Conservation (phyloP, 2,329 filamentous ascomycete genomes). For the Alternaria tenuissima region DNA sequence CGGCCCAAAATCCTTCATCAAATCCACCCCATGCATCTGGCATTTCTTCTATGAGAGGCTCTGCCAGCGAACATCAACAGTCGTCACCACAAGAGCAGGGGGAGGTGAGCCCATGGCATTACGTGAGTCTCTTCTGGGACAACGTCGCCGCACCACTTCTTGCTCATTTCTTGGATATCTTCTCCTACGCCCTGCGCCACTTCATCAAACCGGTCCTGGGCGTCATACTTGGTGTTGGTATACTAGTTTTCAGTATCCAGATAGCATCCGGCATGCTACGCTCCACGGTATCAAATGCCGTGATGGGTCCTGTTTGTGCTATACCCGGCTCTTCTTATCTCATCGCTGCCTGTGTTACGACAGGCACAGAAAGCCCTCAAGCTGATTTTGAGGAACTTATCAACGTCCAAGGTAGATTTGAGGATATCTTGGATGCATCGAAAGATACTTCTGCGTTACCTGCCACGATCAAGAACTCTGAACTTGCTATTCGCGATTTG, state of each 20-base stretch:
- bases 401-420: conserved; percentile 76
- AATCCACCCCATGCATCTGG: conserved; percentile 8
- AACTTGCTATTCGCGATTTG: conserved; percentile 77
- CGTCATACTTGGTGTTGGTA: conserved; percentile 63
- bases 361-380: conserved; percentile 16
- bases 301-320: conserved; percentile 74
- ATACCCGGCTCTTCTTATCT: conserved; percentile 71
- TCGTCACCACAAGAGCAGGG: conserved; percentile 15
- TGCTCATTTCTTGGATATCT: conserved; percentile 63
- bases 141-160: conserved; percentile 48
- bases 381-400: conserved; percentile 78
- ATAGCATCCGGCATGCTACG: conserved; percentile 64
- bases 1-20: background rate
- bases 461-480: conserved; percentile 79
- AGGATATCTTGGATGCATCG: conserved; percentile 74
- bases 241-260: conserved; percentile 65
- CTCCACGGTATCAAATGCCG: conserved; percentile 68
- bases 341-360: conserved; percentile 67
- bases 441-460: conserved; percentile 73
- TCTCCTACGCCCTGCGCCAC: conserved; percentile 65
- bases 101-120: conserved; percentile 32
- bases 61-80: background rate
- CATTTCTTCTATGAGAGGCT: conserved; percentile 7
- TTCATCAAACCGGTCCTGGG: conserved; percentile 70
- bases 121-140: conserved; percentile 40